Evolutionary conservation across 2,329 filamentous ascomycete genomes (phyloP).

Genomic region (Exophiala sideris): DNA sequence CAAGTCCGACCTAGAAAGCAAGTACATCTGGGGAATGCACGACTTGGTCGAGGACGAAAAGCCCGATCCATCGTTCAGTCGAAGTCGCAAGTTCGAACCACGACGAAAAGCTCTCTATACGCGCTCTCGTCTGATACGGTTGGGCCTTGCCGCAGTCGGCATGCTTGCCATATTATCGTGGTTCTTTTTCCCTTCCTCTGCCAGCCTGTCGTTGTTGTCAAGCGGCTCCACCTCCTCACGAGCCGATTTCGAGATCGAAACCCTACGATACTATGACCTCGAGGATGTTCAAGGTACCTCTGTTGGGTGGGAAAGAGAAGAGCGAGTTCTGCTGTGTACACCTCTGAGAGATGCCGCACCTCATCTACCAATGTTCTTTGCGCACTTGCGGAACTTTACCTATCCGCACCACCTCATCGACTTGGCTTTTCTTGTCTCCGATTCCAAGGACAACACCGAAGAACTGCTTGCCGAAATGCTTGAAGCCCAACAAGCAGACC

Average conservation of each 20-base stretch:
- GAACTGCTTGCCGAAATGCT: constrained; percentile 71
- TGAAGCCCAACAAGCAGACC: constrained; percentile 72
- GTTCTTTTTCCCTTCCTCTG: constrained; percentile 71
- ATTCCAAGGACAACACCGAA: constrained; percentile 91
- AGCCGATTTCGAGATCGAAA: constrained; percentile 76
- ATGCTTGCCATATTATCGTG: constrained; percentile 61
- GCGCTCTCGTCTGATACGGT: constrained; percentile 20
- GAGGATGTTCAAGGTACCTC: constrained; percentile 87
- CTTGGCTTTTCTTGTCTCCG: constrained; percentile 91
- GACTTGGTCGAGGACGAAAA: constrained; percentile 28
- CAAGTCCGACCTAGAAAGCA: constrained; percentile 57
- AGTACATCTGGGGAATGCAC: constrained; percentile 22
- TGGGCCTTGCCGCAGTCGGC: constrained; percentile 52
- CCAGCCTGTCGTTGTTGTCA: constrained; percentile 40
- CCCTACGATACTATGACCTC: constrained; percentile 94
- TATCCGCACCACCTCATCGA: constrained; percentile 97
- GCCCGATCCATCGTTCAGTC: constrained; percentile 12
- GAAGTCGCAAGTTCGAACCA: constrained; percentile 21
- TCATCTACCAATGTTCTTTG: constrained; percentile 96
- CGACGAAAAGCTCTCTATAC: constrained; percentile 18
- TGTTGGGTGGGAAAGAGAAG: constrained; percentile 91
- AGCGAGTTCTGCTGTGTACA: constrained; percentile 91
- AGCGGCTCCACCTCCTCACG: not conserved
- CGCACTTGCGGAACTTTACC: constrained; percentile 92
- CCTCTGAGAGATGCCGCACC: constrained; percentile 88